Evolutionary conservation across 129 eudicot species (phyloP), one percentile per base, ranked within the genome.

Genomic region (Lactuca sativa): DNA sequence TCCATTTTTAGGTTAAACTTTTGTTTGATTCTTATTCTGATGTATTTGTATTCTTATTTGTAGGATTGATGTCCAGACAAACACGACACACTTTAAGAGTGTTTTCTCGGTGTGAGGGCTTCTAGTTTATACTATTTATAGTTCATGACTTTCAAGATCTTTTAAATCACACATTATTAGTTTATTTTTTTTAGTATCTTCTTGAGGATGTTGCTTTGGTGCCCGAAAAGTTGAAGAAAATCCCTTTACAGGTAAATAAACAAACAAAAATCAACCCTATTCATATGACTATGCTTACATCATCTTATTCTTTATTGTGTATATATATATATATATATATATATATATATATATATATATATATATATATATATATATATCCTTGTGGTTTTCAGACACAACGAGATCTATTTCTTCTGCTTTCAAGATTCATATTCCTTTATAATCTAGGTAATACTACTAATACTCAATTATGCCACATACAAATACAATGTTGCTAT

Each of bases 11-110:
- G 4, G 25, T 53, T 9, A n/a, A 25, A 41, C 34, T 33, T 43
- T 59, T 67, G 14, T 4, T 6, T 13, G 2, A 37, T 67, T 66
- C 16, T 13, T 2, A 37, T 67, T 66, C 16, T 47, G 13, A 62
- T 30, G 40, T 33, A 25, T 21, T 43, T 70, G 25, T 56, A 6
- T 66, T 36, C 15, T 62, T 73, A 14, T 64, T 17, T 68, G 62
- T 79, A 93, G 99, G 99, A 90, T 90, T 73, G 99, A 90, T 78
- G 77, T 90, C 82, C 97, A 93, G 56, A 80, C 99, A 59, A 93
- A 93, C 79, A 75, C 95, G 13, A 89, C 86, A 78, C 97, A 86
- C 41, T 93, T 93, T 76, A 84, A 72, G 56, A 90, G 95, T 81
- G 87, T 93, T 57, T 93, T 89, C 80, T 76, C 18, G 80, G 98